These are phyloP conservation scores for Boletellus emodensis DNA, from an alignment of 768 basidiomycete genomes.

Conservation along the genomic window DNA sequence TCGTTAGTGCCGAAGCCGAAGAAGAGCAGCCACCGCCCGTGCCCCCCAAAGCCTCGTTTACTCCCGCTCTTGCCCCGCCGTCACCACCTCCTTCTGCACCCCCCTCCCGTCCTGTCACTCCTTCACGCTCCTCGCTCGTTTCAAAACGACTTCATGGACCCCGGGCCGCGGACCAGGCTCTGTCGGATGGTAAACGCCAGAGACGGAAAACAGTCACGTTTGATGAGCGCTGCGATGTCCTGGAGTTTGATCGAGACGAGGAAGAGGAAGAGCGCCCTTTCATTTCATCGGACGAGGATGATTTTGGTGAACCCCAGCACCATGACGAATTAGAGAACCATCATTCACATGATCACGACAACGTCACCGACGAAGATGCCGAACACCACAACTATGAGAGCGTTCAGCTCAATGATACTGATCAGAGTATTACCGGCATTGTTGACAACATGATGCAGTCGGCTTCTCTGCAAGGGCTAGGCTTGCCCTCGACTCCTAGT, in stretches of 20 bases:
- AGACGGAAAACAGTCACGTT: conserved; percentile 78
- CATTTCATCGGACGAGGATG: conserved; percentile 36
- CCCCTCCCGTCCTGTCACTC: conserved; percentile 26
- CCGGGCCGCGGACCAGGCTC: conserved; percentile 45
- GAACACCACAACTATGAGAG: conserved; percentile 37
- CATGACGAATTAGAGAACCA: conserved; percentile 7
- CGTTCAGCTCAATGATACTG: conserved; percentile 41
- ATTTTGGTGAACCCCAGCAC: conserved; percentile 20
- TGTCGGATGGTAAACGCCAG: conserved; percentile 39
- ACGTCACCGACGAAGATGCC: background rate
- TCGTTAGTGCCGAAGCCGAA: conserved; percentile 15
- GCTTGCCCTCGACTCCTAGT: conserved; percentile 31
- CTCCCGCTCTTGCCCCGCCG: conserved; percentile 11
- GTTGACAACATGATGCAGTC: conserved; percentile 64
- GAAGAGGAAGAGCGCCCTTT: conserved; percentile 51
- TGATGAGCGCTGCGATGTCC: conserved; percentile 73
- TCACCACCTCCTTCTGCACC: conserved; percentile 43
- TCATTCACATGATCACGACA: conserved; percentile 11
- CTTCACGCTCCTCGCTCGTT: conserved; percentile 61
- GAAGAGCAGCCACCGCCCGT: conserved; percentile 30
- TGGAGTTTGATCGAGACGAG: conserved; percentile 73
- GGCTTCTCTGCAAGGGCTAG: conserved; percentile 20
- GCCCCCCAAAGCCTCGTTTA: conserved; percentile 20
- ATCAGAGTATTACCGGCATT: conserved; percentile 61
- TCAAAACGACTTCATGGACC: conserved; percentile 76